Percentiles rank a stretch among this genome's conserved stretches.
These are phyloP conservation scores for Sindora glabra DNA, from an alignment of 306 rosid genomes.

Conservation along the genomic window DNA sequence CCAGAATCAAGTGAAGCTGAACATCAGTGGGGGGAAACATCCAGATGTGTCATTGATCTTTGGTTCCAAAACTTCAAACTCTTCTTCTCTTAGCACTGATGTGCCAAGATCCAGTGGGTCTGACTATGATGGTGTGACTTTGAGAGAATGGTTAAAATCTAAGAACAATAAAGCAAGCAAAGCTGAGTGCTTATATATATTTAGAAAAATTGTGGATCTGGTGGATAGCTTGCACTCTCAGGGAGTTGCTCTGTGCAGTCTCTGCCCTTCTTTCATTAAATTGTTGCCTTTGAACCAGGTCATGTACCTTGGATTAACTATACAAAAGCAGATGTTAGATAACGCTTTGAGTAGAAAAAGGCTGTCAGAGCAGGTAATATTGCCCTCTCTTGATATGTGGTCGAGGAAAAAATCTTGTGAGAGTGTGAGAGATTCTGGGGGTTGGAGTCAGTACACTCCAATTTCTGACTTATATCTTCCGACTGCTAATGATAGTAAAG, in stretches of 20 bases:
- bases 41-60: constrained; percentile 19
- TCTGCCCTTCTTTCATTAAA: constrained; percentile 70
- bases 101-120: constrained; percentile 26
- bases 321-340: constrained; percentile 29
- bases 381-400: constrained; percentile 30
- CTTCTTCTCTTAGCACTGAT: constrained; percentile 22
- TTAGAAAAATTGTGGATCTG: constrained; percentile 66
- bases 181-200: constrained; percentile 52
- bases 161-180: constrained; percentile 42
- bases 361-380: constrained; percentile 36
- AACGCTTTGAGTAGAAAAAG: constrained; percentile 39
- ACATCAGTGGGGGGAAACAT: constrained; percentile 21
- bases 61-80: constrained; percentile 31
- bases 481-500: constrained; percentile 30
- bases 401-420: constrained; percentile 51
- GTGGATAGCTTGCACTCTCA: constrained; percentile 56
- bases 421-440: constrained; percentile 26
- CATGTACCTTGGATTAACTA: constrained; percentile 47
- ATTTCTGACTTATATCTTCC: constrained; percentile 25
- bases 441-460: constrained; percentile 35
- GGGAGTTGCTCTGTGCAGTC: constrained; percentile 56
- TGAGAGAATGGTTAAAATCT: constrained; percentile 77
- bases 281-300: constrained; percentile 51
- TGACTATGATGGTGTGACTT: constrained; percentile 46
- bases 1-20: constrained; percentile 30